Evolutionary conservation across 129 eudicot species (phyloP), one percentile per base, ranked within the genome.

Genomic region (Daucus carota): DNA sequence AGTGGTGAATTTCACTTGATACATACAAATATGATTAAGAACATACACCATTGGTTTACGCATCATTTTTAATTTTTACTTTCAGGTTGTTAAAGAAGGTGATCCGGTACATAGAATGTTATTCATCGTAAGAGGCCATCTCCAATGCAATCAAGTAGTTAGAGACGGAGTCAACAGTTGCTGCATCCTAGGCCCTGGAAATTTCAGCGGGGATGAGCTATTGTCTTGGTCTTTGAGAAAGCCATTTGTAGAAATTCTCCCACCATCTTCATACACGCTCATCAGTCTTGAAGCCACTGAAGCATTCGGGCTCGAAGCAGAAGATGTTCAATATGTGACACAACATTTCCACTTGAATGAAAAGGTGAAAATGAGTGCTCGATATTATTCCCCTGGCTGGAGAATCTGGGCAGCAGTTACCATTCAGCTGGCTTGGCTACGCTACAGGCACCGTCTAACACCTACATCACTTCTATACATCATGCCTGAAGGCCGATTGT

Each of bases 61-160:
- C 38, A 26, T n/a, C n/a, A n/a, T n/a, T n/a, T n/a, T n/a, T 31
- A 0, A 63, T 28, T 13, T 13, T 14, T 31, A 63, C 18, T 15
- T 29, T 6, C 70, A 63, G 70, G 4, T 63, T 4, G 29, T 6
- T 63, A 63, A 63, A 63, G 70, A 63, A 63, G 70, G 70, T 63
- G 70, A 63, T 63, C 70, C 70, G 29, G 70, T 63, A 63, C 70
- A 63, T 9, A 63, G 70, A 14, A 63, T 63, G 36, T 14, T 63
- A 63, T 63, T 63, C 15, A 63, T 63, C 6, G 70, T 63, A 63
- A 63, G 70, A 63, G 70, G 70, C 12, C 70, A 63, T 63, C 70
- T 63, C 36, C 70, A 63, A 63, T 63, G 70, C 70, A 29, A 31
- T 26, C 70, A 63, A 63, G 70, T 31, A 31, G 38, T 15, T 63